These are phyloP conservation scores for Lathyrus tuberosus DNA, from an alignment of 306 rosid genomes.

Conservation along the genomic window DNA sequence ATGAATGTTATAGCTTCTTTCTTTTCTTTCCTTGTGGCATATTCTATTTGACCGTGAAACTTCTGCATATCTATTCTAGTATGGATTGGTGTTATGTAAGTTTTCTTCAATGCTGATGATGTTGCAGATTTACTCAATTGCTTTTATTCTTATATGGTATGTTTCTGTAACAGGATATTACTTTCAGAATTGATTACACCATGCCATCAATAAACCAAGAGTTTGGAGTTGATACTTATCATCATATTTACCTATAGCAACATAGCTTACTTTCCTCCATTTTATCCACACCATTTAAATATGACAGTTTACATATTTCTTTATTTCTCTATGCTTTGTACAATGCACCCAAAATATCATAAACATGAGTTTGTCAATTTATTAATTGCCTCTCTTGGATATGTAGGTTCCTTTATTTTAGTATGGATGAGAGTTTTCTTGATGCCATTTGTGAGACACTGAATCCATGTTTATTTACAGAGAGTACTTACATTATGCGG, in stretches of 20 bases:
- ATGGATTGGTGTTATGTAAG: neutral
- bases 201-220: constrained; percentile 83
- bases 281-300: too few relatives aligned
- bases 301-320: too few relatives aligned
- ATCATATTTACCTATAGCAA: too few relatives aligned
- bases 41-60: neutral
- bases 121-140: too few relatives aligned
- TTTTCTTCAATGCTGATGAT: neutral
- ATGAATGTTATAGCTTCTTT: constrained; percentile 8
- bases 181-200: constrained; percentile 80
- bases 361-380: constrained; percentile 37
- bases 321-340: too few relatives aligned
- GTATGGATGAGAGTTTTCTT: constrained; percentile 93
- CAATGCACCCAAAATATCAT: too few relatives aligned
- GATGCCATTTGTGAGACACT: constrained; percentile 97
- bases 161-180: constrained; percentile 66
- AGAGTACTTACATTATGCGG: constrained; percentile 79
- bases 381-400: constrained; percentile 38
- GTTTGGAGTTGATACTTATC: constrained; percentile 80
- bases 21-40: constrained; percentile 23
- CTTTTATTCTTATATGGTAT: constrained; percentile 12
- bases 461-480: constrained; percentile 85
- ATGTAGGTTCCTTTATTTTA: constrained; percentile 86
- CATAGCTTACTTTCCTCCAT: too few relatives aligned
- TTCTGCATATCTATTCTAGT: too few relatives aligned